Base-by-base conservation (phyloP, 257 asterid species). In the Solanum chilense region DNA sequence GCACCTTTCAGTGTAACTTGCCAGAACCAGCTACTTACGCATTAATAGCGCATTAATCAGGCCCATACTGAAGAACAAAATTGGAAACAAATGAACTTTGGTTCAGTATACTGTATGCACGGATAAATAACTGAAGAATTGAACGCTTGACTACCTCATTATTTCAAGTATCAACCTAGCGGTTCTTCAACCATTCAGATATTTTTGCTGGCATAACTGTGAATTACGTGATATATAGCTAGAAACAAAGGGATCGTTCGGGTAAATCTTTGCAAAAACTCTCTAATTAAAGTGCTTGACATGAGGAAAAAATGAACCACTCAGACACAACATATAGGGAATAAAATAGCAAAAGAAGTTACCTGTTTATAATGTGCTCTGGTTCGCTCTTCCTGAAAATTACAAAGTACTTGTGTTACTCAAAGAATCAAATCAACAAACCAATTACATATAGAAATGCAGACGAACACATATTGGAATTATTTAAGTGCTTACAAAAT, bases 361-460 rank as follows among this genome's bases (percentile, higher is more conserved):
- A 95, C 99, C 98, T 94, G 95, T 89, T 92, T 90, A 66, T 87
- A 92, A 89, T 98, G 92, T 89, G 91, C 93, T 93, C 91, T 92
- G 18, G 88, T 94, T 90, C 91, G 88, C 82, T 91, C 96, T 14
- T 91, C 98, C 99, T 96, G 98, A 81, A 89, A 93, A 81, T 82
- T 69, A 85, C 84, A 83, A 76, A 89, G 25, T 87, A 39, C 86
- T 58, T 89, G 78, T 83, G 90, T 82, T 88, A 86, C 88, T 86
- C 83, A 68, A 68, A 71, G 44, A 84, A 60, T 70, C 11, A 49
- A 86, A 80, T 86, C 56, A 81, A 85, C 25, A 64, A 35, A 47
- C 58, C 20, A 80, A 25, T 44, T 31, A 39, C 76, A 87, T 41
- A 76, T 2, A 52, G 82, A 56, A 42, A 21, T 15, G 78, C 69